A percentile compares a stretch with the other conserved stretches of the same genome.
Conservation (phyloP, 2,329 filamentous ascomycete genomes). For the Aspergillus latus region DNA sequence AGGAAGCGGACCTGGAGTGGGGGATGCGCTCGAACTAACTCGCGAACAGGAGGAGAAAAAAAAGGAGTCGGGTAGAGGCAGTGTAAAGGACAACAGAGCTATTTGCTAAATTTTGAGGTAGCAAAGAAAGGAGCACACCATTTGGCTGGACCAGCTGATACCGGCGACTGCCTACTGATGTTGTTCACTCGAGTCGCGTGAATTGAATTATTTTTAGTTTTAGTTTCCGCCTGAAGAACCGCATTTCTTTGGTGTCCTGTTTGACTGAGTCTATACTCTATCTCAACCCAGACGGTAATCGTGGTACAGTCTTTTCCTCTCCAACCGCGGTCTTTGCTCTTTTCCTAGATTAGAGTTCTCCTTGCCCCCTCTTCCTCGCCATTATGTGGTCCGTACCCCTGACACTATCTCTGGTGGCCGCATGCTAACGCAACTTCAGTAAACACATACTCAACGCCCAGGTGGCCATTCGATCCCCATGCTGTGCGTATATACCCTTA, state of each 20-base stretch:
- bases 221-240: constrained; percentile 20
- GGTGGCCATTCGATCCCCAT: constrained; percentile 91
- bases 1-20: background rate
- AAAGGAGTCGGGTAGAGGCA: background rate
- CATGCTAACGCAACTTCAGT: constrained; percentile 50
- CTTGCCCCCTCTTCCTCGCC: background rate
- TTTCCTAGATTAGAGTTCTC: background rate
- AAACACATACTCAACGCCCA: constrained; percentile 99
- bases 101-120: background rate
- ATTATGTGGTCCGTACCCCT: constrained; percentile 31
- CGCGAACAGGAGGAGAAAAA: constrained; percentile 26
- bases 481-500: constrained; percentile 63
- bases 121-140: background rate
- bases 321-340: background rate
- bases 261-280: background rate
- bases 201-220: constrained; percentile 17
- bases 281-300: background rate
- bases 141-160: background rate
- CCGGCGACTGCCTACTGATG: background rate
- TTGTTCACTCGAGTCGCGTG: constrained; percentile 6
- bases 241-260: constrained; percentile 5
- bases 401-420: background rate
- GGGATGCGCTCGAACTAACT: constrained; percentile 9
- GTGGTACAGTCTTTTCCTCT: background rate
- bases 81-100: background rate